Base-by-base conservation (phyloP, 2,329 filamentous ascomycete genomes). In the Pseudomassariella vexata region DNA sequence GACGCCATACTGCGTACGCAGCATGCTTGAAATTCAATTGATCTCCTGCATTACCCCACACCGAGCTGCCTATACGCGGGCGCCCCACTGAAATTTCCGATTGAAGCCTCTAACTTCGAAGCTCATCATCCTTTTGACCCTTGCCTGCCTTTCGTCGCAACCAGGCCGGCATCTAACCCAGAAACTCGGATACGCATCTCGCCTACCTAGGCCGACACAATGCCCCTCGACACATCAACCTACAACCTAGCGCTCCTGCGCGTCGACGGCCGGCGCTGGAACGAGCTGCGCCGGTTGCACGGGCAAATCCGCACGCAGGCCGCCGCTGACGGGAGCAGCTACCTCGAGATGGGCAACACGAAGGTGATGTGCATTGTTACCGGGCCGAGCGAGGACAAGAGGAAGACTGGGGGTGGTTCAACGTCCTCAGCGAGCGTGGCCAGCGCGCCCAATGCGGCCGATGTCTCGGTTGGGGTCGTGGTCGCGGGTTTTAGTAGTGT, bases 291-390 rank as follows among this genome's bases (percentile, higher is more conserved):
- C 18, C 80, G 86, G 6, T 74, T 95, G 30, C 79, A 87, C 53
- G 90, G 85, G 28, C 85, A 94, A 61, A 88, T 98, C 53, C 85
- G 83, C 40, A 95, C 88, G 2, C 92, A 95, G 60, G 82, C 89
- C 39, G 83, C 89, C 30, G 88, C 89, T 34, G 92, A 96, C 49
- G 92, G 92, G 21, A 94, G 85, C 26, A 86, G 83, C 40, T 95
- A 95, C 61, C 78, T 96, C 37, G 87, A 95, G 56, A 94, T 94
- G 82, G 92, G 92, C 49, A 94, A 96, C 63, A 98, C 92, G 15
- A 92, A 95, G 56, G 82, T 98, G 47, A 85, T 96, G 62, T 95
- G 90, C 62, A 87, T 89, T 16, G 81, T 98, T 28, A 79, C 81
- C 2, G 92, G 92, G 0, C 92, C 92, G 0, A 78, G 76, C 22